phyloP scores from a whole-genome alignment of 305 asterid genomes.

The Fraxinus albicans region DNA sequence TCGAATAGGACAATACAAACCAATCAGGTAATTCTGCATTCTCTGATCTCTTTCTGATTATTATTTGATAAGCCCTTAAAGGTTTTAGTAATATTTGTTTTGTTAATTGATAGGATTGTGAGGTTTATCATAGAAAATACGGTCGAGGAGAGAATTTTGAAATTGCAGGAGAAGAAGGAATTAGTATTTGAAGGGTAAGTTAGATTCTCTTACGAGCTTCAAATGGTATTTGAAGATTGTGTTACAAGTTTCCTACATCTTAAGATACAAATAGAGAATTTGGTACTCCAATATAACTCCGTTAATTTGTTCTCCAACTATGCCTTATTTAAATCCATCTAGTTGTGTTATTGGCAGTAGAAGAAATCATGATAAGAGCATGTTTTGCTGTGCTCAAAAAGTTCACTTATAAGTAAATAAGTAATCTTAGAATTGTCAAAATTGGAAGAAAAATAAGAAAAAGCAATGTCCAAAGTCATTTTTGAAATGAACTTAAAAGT shows the following conservation, averaged over 20 bases:
- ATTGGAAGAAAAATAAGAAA: neutral
- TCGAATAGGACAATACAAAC: slow-evolving; percentile 89
- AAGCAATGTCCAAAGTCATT: neutral
- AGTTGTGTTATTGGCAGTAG: neutral
- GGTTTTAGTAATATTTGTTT: neutral
- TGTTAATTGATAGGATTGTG: slow-evolving; percentile 52
- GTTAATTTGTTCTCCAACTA: neutral
- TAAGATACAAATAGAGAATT: neutral
- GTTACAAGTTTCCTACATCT: neutral
- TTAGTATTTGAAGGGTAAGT: slow-evolving; percentile 89
- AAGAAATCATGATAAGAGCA: neutral
- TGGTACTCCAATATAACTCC: neutral
- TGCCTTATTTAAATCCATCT: neutral
- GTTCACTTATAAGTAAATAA: neutral
- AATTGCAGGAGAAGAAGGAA: slow-evolving; percentile 94
- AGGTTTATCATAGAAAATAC: slow-evolving; percentile 83
- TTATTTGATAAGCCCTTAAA: neutral
- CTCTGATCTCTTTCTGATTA: neutral
- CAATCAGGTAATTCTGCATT: slow-evolving; percentile 53
- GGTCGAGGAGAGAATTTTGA: slow-evolving; percentile 83
- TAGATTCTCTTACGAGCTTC: neutral
- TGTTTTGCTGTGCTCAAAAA: neutral
- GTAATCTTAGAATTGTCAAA: neutral
- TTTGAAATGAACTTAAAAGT: neutral
- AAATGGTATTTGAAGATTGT: neutral